Evolutionary conservation across 257 asterid genomes (phyloP), one percentile per base, ranked within the genome.

Genomic region (Rhazya stricta): DNA sequence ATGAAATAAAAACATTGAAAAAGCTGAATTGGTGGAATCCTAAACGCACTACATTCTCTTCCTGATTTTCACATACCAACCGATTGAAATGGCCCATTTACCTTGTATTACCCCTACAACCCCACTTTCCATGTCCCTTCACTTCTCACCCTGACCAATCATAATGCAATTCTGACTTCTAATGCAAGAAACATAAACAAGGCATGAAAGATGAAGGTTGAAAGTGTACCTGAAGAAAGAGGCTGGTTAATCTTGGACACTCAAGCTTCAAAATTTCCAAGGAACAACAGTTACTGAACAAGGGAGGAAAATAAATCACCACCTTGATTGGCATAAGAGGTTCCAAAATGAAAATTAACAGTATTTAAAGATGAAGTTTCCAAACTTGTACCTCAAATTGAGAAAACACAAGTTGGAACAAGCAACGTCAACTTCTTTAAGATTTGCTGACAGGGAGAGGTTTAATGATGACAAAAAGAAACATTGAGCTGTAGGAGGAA

Each of bases 401-500:
- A 95, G 99, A 86, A 86, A 78, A 74, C 83, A 80, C 84, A 95
- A 80, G 83, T 88, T 86, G 83, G 86, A 83, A 80, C 96, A 95
- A n/a, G 96, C 87, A 83, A 95, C 82, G 56, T 92, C 93, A 50
- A 95, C 97, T 84, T 92, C 97, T 92, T 89, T 95, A 84, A 95
- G 77, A 87, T 95, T 87, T 72, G 89, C 86, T 9, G 99, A 95
- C 81, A 95, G 75, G 2, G 98, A 95, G 57, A 95, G 91, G 87
- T 95, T 95, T 74, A 95, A 81, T 16, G 92, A 89, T 10, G 94
- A 84, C 78, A 95, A 77, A 69, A 88, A 90, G 78, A 83, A 75
- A 76, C 99, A 93, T 77, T 86, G 86, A n/a, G 98, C 97, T 18
- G 85, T 53, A 45, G 91, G 81, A 79, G 97, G 96, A 82, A 95